Base-by-base conservation (phyloP, 1,284 basidiomycete species). In the Pseudozyma tsukubaensis region DNA sequence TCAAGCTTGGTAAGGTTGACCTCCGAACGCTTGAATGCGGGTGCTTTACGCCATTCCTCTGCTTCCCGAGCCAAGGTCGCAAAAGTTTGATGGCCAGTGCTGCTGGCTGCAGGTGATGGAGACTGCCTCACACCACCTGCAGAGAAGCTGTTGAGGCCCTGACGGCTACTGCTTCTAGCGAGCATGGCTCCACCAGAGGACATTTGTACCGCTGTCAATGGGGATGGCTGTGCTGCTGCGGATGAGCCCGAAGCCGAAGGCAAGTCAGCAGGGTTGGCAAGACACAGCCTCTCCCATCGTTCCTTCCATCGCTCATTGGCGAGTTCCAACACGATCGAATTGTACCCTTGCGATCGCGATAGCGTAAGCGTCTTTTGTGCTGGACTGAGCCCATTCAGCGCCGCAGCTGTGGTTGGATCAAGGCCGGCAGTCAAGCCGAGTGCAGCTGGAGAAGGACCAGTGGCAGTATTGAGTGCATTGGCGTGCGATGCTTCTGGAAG, bases 201-300 rank as follows among this genome's bases (percentile, higher is more conserved):
- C 54, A 61, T 65, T 24, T 57, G 65, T 3, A 62, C 42, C 4
- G 64, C 35, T 12, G 59, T 45, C 44, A 64, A 54, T 8, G 47
- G 59, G n/a, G 62, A 51, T 24, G 65, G 43, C 34, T 37, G 36
- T 29, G 24, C 24, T 10, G 44, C 35, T 5, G 58, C 55, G 4
- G 56, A 56, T 21, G 59, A 49, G 37, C 50, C 48, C 16, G 59
- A 65, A 4, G 51, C 45, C 1, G 58, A 55, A 14, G 62, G 48
- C 35, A 60, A 19, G 13, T 73, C 68, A 9, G 44, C 35, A 13
- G 85, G 76, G 1, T 85, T 83, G 11, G 86, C 82, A 19, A 95
- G 86, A 85, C 96, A 99, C 88, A 98, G 91, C 42, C 90, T 87
- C 76, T 89, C 89, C 96, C 97, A 99, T 64, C 96, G 87, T 70